Percentiles rank a stretch among this genome's conserved stretches.
phyloP scores from a whole-genome alignment of 2,329 filamentous ascomycete species.

The Rhexocercosporidium sp. region DNA sequence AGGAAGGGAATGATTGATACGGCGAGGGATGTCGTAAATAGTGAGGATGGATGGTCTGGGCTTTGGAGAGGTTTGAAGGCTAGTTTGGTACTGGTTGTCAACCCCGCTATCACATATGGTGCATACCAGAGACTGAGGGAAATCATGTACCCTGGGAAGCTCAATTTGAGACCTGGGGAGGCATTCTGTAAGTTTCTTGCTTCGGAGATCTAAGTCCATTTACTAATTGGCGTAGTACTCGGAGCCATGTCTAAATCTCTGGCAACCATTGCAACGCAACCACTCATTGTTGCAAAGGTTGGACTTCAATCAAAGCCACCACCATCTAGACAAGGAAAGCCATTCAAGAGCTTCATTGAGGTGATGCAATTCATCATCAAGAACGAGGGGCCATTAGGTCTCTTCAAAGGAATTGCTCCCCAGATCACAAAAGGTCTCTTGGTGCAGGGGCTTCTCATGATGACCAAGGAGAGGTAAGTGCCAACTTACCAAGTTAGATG shows the following conservation, averaged over 20 bases:
- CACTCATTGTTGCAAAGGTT: slow-evolving; percentile 96
- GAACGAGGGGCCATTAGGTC: slow-evolving; percentile 79
- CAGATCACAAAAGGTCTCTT: slow-evolving; percentile 92
- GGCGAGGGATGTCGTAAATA: slow-evolving; percentile 84
- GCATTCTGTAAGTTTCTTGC: slow-evolving; percentile 76
- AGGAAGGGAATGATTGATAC: slow-evolving; percentile 88
- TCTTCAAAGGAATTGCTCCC: slow-evolving; percentile 96
- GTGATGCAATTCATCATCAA: slow-evolving; percentile 94
- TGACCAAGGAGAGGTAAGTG: slow-evolving; percentile 91
- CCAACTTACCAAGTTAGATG: not conserved
- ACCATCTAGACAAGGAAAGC: slow-evolving; percentile 80
- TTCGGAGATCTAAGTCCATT: too few species aligned
- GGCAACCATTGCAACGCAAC: slow-evolving; percentile 91
- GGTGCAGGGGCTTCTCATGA: slow-evolving; percentile 97
- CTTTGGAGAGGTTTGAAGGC: slow-evolving; percentile 96
- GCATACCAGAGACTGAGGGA: slow-evolving; percentile 90
- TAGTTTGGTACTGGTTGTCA: slow-evolving; percentile 92
- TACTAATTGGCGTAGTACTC: slow-evolving; percentile 62
- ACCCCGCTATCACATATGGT: slow-evolving; percentile 96
- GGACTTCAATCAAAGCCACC: slow-evolving; percentile 94
- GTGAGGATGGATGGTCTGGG: slow-evolving; percentile 86
- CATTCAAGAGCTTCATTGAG: slow-evolving; percentile 90
- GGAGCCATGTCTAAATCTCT: slow-evolving; percentile 92
- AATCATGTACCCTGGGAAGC: slow-evolving; percentile 76
- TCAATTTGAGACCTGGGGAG: slow-evolving; percentile 79